Base-by-base conservation (phyloP, 257 asterid genomes). In the Mitragyna speciosa region DNA sequence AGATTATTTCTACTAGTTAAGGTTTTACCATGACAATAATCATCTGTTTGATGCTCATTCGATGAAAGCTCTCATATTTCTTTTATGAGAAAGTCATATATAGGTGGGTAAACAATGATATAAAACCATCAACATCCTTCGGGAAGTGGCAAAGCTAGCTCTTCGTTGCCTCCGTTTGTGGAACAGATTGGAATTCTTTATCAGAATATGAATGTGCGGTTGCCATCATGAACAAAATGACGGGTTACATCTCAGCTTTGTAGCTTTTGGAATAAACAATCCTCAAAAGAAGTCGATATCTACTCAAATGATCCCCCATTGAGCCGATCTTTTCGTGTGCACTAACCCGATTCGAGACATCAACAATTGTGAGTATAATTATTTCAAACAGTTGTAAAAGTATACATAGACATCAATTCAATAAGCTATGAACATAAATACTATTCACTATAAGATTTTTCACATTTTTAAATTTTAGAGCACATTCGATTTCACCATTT, bases 91-190 rank as follows among this genome's bases (percentile, higher is more conserved):
- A n/a, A n/a, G n/a, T n/a, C n/a, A n/a, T n/a, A n/a, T n/a, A n/a
- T n/a, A n/a, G n/a, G n/a, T n/a, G n/a, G n/a, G n/a, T n/a, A n/a
- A n/a, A n/a, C n/a, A n/a, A n/a, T n/a, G n/a, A n/a, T n/a, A n/a
- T n/a, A n/a, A n/a, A n/a, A n/a, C n/a, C n/a, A n/a, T n/a, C n/a
- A n/a, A n/a, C n/a, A n/a, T n/a, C n/a, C n/a, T n/a, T n/a, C n/a
- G n/a, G n/a, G n/a, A n/a, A n/a, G n/a, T n/a, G n/a, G 12, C 33
- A 20, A 0, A 24, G 8, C 10, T 36, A 19, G 20, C 39, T 36
- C 3, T 75, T 24, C 33, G 12, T 75, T 75, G 78, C 36, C 70
- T 75, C 24, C 39, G 22, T 75, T 22, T 24, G 41, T 58, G 78
- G 54, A 56, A 39, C 36, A 58, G 36, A 36, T 3, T 36, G 33